phyloP scores from a whole-genome alignment of 78 protist genomes.

The Planoprotostelium fungivorum region DNA sequence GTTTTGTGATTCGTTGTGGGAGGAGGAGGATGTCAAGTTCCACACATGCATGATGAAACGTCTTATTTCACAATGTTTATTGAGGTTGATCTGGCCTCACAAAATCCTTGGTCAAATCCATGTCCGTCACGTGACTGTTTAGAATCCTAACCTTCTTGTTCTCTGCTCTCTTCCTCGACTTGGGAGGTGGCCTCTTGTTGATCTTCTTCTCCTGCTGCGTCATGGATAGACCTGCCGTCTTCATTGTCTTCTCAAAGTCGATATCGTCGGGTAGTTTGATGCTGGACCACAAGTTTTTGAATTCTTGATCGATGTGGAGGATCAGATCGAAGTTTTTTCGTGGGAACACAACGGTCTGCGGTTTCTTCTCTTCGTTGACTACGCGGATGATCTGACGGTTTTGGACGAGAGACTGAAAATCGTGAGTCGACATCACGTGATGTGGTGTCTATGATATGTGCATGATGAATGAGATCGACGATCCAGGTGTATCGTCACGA shows the following conservation, averaged over 20 bases:
- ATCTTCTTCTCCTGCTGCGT: background rate
- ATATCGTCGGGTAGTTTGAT: background rate
- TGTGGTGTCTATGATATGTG: background rate
- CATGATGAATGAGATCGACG: background rate
- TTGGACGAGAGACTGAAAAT: background rate
- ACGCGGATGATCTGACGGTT: background rate
- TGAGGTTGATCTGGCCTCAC: background rate
- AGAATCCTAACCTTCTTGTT: background rate
- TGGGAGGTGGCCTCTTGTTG: background rate
- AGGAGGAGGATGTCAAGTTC: no score
- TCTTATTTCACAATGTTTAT: no score
- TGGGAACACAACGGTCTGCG: background rate
- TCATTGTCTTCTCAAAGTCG: background rate
- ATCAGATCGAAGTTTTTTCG: background rate
- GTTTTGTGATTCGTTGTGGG: no score
- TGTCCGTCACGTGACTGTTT: background rate
- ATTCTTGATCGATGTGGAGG: background rate
- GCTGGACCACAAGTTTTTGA: background rate
- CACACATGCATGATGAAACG: no score
- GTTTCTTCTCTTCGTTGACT: background rate
- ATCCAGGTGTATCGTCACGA: background rate
- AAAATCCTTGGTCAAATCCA: background rate
- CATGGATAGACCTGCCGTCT: background rate
- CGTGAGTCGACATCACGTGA: background rate
- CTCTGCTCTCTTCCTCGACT: background rate